These are phyloP conservation scores for Lipomyces anomalus DNA, from an alignment of 805 yeast species.

Conservation along the genomic window DNA sequence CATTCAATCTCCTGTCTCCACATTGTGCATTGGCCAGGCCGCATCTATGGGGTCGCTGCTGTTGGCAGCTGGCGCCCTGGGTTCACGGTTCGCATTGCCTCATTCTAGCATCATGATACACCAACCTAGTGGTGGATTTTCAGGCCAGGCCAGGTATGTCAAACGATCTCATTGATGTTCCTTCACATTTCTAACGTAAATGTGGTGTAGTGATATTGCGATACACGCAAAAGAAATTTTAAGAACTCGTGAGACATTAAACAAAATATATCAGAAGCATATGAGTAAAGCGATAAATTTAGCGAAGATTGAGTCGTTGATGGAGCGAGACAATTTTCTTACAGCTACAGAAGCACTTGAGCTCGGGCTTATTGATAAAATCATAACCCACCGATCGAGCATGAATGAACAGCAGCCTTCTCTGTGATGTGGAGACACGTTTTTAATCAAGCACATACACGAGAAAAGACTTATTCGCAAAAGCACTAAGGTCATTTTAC, in stretches of 20 bases:
- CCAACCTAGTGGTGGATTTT: conserved; percentile 34
- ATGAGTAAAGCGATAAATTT: conserved; percentile 22
- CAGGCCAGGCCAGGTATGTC: conserved; percentile 28
- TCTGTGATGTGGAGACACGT: too few species aligned
- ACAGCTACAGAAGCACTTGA: conserved; percentile 32
- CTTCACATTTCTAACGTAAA: too few species aligned
- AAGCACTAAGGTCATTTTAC: too few species aligned
- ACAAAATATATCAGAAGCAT: conserved; percentile 30
- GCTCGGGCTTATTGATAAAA: conserved; percentile 33
- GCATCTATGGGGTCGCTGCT: conserved; percentile 35
- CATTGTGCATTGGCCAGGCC: conserved; percentile 36
- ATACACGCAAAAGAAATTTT: conserved; percentile 35
- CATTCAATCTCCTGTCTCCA: conserved; percentile 32
- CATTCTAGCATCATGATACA: conserved; percentile 35
- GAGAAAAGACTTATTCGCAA: too few species aligned
- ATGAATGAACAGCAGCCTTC: too few species aligned
- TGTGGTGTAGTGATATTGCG: conserved; percentile 30
- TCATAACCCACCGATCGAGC: conserved; percentile 23
- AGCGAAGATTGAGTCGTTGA: conserved; percentile 19
- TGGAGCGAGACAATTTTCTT: conserved; percentile 27
- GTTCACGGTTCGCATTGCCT: conserved; percentile 32
- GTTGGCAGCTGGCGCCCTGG: conserved; percentile 31
- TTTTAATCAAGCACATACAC: too few species aligned
- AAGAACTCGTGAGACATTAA: conserved; percentile 30
- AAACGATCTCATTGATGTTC: too few species aligned